Conservation (phyloP, 352 stramenopile species). For the Globisporangium spiculum region DNA sequence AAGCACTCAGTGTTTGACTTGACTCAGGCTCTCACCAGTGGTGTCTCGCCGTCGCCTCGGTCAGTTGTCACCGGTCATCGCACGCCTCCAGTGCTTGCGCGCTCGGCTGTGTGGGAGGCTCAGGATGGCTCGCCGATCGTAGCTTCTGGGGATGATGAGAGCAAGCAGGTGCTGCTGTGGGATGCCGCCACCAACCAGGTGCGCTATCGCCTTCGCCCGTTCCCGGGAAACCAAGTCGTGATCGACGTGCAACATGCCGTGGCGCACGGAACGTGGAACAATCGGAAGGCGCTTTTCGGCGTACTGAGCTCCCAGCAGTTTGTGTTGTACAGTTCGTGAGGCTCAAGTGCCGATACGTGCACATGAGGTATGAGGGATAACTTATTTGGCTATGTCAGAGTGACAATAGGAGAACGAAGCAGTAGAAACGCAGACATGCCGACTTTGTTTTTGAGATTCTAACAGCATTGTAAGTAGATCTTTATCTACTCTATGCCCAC, state of each 20-base stretch:
- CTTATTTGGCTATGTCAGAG: background rate
- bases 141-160: constrained; percentile 25
- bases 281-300: constrained; percentile 29
- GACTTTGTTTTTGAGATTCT: background rate
- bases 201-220: constrained; percentile 14
- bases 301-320: constrained; percentile 31
- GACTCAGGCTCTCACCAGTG: constrained; percentile 6
- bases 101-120: constrained; percentile 41
- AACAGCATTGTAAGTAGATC: background rate
- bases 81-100: constrained; percentile 37
- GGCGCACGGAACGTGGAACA: constrained; percentile 24
- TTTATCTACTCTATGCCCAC: background rate
- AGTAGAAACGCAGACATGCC: background rate
- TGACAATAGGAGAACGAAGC: background rate
- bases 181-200: constrained; percentile 17
- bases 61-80: constrained; percentile 35
- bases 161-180: constrained; percentile 25
- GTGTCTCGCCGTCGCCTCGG: constrained; percentile 15
- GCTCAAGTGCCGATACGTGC: no score
- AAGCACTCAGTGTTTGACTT: constrained; percentile 52
- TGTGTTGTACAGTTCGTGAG: constrained; percentile 22
- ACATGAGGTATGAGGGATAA: background rate
- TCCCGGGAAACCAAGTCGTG: constrained; percentile 10
- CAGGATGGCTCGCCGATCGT: constrained; percentile 9
- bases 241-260: constrained; percentile 37